Evolutionary conservation across 306 rosid genomes (phyloP).

Genomic region (Pachyrhizus erosus): DNA sequence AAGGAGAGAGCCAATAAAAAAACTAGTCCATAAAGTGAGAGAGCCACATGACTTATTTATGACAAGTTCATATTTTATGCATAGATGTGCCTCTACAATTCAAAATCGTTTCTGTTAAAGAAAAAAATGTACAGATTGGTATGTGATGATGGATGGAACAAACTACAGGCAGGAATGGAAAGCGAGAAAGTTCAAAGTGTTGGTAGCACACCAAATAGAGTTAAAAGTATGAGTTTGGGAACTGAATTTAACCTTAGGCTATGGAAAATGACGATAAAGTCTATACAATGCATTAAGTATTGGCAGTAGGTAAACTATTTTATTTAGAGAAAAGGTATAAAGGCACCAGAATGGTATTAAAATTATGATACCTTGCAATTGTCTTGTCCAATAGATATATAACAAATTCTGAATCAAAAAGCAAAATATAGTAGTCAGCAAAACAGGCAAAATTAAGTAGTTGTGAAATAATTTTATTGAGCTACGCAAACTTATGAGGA

Average conservation of each 20-base stretch:
- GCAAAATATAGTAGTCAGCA: conserved; percentile 36
- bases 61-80: too few relatives aligned
- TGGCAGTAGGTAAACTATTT: background rate
- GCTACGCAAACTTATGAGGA: too few relatives aligned
- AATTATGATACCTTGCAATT: conserved; percentile 74
- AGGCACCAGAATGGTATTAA: conserved; percentile 33
- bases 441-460: background rate
- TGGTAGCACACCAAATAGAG: background rate
- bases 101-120: background rate
- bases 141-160: background rate
- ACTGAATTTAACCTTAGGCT: background rate
- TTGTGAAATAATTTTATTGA: conserved; percentile 7
- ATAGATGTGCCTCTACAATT: background rate
- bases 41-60: background rate
- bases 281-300: background rate
- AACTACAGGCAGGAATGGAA: background rate
- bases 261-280: background rate
- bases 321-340: background rate
- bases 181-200: background rate
- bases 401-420: conserved; percentile 72
- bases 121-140: background rate
- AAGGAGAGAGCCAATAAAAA: background rate
- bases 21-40: background rate
- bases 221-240: background rate
- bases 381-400: conserved; percentile 77